Evolutionary conservation across 371 early-diverging fungal species (phyloP), one percentile per base, ranked within the genome.

Genomic region (Circinella minor): DNA sequence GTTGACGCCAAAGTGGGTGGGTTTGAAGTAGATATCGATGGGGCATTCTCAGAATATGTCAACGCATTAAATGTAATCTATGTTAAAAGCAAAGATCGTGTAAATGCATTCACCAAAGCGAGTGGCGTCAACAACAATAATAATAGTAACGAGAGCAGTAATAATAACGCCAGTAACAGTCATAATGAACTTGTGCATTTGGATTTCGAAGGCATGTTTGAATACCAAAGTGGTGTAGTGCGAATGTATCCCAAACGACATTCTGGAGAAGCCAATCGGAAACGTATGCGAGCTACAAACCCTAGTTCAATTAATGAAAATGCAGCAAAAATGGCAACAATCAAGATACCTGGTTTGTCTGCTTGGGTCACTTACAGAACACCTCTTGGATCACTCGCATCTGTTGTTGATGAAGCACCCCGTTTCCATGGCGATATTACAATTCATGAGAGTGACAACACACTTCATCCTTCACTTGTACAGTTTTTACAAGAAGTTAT

Each of bases 391-490:
- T 83, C 88, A 18, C 69, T 76, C 20, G 63, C 83, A 0, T 70
- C 79, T 4, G 74, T 78, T 0, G 77, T 80, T 1, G 77, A 81
- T 37, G 71, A 77, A 0, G 81, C 88, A 0, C 83, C 83, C 10
- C 81, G 84, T 18, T 70, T 91, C 27, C 91, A 93, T 74, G 81
- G 88, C 11, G 92, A 92, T 67, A 79, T 93, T 13, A 71, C 86
- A 54, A 90, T 95, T 65, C 92, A 90, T 70, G 88, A 92, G 37
- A 93, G 94, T 65, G 85, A 89, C 49, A 95, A 95, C 67, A 86
- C 83, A 1, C 73, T 95, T n/a, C 90, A 92, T 68, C 95, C 95
- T 2, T 88, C 92, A 0, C 78, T 94, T 20, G 84, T 94, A 3
- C 86, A 86, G 15, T 94, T 95, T 73, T 83, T 92, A 67, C 82